Conservation (phyloP, 495 filamentous ascomycete species). For the Daldinia childiae region DNA sequence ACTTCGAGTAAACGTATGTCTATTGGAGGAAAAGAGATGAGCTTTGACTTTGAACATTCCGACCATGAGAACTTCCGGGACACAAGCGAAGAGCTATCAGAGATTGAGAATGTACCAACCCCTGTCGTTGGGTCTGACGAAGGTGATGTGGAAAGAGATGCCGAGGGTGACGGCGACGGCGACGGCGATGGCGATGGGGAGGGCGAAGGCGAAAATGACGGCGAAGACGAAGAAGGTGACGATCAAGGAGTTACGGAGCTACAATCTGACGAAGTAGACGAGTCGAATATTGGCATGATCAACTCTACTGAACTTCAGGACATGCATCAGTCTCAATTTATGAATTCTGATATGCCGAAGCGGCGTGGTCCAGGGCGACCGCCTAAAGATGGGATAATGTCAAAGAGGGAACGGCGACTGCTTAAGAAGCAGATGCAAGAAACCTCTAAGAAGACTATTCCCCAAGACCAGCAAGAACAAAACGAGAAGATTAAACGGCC, state of each 20-base stretch:
- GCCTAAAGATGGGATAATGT: slow-evolving; percentile 93
- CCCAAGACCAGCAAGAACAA: slow-evolving; percentile 50
- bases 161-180: not conserved
- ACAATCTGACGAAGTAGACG: slow-evolving; percentile 48
- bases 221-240: slow-evolving; percentile 44
- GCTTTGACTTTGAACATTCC: slow-evolving; percentile 71
- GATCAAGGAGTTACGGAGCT: slow-evolving; percentile 48
- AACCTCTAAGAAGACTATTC: slow-evolving; percentile 57
- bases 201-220: slow-evolving; percentile 49
- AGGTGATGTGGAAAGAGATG: slow-evolving; percentile 31
- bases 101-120: slow-evolving; percentile 43
- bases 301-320: slow-evolving; percentile 50
- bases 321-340: slow-evolving; percentile 43
- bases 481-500: slow-evolving; percentile 65
- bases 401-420: slow-evolving; percentile 78
- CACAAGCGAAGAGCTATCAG: slow-evolving; percentile 60
- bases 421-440: slow-evolving; percentile 69
- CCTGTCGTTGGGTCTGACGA: slow-evolving; percentile 34
- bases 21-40: slow-evolving; percentile 67
- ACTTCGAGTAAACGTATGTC: slow-evolving; percentile 56
- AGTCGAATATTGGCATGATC: slow-evolving; percentile 53
- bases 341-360: slow-evolving; percentile 60
- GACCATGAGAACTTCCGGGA: slow-evolving; percentile 60
- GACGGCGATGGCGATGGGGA: slow-evolving; percentile 42
- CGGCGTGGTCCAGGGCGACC: slow-evolving; percentile 87